Percentiles rank a stretch among this genome's conserved stretches.
phyloP scores from a whole-genome alignment of 2,329 filamentous ascomycete species.

The Fusarium longipes region DNA sequence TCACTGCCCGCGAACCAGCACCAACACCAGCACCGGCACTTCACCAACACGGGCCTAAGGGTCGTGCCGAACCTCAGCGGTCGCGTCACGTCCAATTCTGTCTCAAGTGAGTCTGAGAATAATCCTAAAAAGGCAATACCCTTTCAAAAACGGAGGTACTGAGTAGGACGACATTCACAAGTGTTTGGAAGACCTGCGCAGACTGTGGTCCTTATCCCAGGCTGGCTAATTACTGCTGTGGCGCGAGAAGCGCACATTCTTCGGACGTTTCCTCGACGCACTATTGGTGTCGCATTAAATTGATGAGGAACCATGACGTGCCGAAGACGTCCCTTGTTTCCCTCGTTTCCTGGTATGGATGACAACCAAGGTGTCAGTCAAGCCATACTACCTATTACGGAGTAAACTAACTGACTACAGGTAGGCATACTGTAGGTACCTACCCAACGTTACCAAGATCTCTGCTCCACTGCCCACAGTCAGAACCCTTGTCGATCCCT shows the following conservation, averaged over 20 bases:
- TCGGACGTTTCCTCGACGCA: background rate
- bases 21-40: slow-evolving; percentile 13
- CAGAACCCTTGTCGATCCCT: slow-evolving; percentile 43
- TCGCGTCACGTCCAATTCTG: slow-evolving; percentile 35
- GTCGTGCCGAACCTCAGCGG: slow-evolving; percentile 35
- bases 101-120: slow-evolving; percentile 5
- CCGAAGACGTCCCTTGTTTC: slow-evolving; percentile 23
- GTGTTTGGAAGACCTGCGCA: background rate
- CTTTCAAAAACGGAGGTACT: slow-evolving; percentile 9
- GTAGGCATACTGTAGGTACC: background rate
- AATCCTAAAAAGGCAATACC: slow-evolving; percentile 17
- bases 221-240: background rate
- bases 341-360: slow-evolving; percentile 17
- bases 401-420: background rate
- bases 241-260: background rate
- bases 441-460: slow-evolving; percentile 22
- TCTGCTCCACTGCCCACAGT: slow-evolving; percentile 37
- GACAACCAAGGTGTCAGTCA: background rate
- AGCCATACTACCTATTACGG: background rate
- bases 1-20: slow-evolving; percentile 10
- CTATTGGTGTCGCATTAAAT: slow-evolving; percentile 19
- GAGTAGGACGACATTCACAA: background rate
- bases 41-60: slow-evolving; percentile 24
- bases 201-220: background rate
- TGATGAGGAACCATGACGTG: slow-evolving; percentile 33